These are phyloP conservation scores for Cytospora schulzeri DNA, from an alignment of 2,329 filamentous ascomycete species.

Conservation along the genomic window DNA sequence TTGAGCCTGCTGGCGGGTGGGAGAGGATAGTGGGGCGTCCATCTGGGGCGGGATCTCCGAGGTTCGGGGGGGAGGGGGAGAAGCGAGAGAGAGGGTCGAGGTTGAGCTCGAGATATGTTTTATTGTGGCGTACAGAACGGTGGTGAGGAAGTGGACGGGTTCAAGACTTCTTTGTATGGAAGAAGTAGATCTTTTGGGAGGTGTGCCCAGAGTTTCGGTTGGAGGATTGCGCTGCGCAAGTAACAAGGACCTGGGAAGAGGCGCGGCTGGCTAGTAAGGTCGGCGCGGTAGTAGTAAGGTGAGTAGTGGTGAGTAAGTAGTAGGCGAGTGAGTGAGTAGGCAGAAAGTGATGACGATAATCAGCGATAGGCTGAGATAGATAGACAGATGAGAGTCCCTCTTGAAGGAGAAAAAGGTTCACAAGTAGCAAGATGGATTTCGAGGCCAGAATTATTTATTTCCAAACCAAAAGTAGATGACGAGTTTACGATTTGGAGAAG, in stretches of 20 bases:
- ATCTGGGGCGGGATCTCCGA: conserved; percentile 29
- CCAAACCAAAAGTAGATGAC: background rate
- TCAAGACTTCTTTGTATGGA: background rate
- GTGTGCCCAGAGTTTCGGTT: no score
- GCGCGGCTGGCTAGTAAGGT: background rate
- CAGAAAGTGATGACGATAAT: background rate
- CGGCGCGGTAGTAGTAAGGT: background rate
- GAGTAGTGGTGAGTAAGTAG: background rate
- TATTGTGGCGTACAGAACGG: background rate
- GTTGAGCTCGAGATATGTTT: background rate
- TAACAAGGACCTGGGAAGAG: no score
- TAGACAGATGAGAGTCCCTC: no score
- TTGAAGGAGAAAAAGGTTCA: no score
- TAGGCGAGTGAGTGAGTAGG: background rate
- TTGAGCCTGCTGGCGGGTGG: conserved; percentile 33
- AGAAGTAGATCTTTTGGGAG: background rate
- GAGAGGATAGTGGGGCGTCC: conserved; percentile 38
- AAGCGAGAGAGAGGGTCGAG: background rate
- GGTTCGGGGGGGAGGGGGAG: background rate
- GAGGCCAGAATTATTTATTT: background rate
- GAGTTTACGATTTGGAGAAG: background rate
- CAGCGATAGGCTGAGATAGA: background rate
- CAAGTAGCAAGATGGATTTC: no score
- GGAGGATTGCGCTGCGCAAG: no score
- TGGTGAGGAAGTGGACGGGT: background rate